These are phyloP conservation scores for Gymnopilus dilepis DNA, from an alignment of 768 basidiomycete genomes.

Conservation along the genomic window DNA sequence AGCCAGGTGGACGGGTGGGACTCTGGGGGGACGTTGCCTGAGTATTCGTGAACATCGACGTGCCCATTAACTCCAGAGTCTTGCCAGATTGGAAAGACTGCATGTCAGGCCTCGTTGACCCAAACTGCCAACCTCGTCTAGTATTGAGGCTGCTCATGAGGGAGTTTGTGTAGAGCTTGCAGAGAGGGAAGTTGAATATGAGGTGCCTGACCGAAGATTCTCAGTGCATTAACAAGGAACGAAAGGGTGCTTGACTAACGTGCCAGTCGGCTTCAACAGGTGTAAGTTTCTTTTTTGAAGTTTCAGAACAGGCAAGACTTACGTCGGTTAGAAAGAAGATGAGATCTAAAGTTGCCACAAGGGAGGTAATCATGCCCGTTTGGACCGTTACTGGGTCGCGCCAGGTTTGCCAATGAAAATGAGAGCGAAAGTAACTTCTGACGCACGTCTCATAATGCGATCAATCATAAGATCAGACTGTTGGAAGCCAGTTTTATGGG, in stretches of 20 bases:
- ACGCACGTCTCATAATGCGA: slow-evolving; percentile 44
- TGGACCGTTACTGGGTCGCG: slow-evolving; percentile 42
- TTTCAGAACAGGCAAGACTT: slow-evolving; percentile 12
- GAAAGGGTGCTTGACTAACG: background rate
- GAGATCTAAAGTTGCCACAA: slow-evolving; percentile 39
- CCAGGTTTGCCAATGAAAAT: background rate
- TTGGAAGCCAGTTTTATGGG: slow-evolving; percentile 47
- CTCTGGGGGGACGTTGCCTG: background rate
- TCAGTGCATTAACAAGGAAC: background rate
- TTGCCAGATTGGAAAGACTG: background rate
- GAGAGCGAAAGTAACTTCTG: background rate
- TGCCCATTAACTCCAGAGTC: background rate
- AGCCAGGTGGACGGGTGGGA: background rate
- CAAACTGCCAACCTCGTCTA: slow-evolving; percentile 15
- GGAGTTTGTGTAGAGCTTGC: slow-evolving; percentile 27
- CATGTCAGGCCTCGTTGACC: background rate
- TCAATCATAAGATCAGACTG: slow-evolving; percentile 47
- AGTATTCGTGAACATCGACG: background rate
- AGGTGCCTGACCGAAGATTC: slow-evolving; percentile 15
- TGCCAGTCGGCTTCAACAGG: slow-evolving; percentile 13
- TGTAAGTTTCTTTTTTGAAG: background rate
- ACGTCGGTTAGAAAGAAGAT: slow-evolving; percentile 37
- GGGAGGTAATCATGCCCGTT: slow-evolving; percentile 40
- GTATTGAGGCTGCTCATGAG: slow-evolving; percentile 29
- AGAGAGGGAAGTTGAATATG: slow-evolving; percentile 27